Evolutionary conservation across 2,329 filamentous ascomycete species (phyloP), one percentile per base, ranked within the genome.

Genomic region (Trichoderma asperellum): DNA sequence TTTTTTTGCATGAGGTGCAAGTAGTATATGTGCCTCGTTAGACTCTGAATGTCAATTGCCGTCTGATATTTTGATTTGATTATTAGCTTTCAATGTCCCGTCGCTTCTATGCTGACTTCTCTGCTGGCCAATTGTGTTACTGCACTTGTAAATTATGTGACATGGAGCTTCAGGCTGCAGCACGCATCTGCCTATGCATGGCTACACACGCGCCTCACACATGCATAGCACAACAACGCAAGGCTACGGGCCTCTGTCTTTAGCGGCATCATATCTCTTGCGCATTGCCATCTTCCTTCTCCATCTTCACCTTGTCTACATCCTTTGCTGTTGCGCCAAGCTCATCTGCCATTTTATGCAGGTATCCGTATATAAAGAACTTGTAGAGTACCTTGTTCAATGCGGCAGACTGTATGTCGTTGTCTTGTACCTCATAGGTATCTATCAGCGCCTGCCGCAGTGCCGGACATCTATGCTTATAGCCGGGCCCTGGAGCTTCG

Each of bases 401-500:
- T 24, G 12, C 24, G n/a, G 47, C 6, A 1, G 2, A 5, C 27
- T 12, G 18, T 12, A 5, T 7, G 11, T 43, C n/a, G 6, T 1
- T 29, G 27, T n/a, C 35, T 12, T n/a, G 29, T 27, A 52, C 32
- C 29, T 62, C 32, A 34, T 16, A 60, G 21, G 49, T 56, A 68
- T 49, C 47, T 52, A 35, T 18, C 59, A 27, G 27, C 37, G 24
- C 34, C 27, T n/a, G 11, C n/a, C 7, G n/a, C 7, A n/a, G 7
- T n/a, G 40, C 40, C 18, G 40, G 40, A 10, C 18, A 21, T 34
- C 49, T 69, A 69, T 69, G 60, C 66, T 57, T 68, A 63, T 68
- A 52, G 58, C 37, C 59, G 66, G 55, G 66, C 34, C 58, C 43
- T n/a, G 35, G 66, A 68, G 59, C 61, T 66, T 63, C 68, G 37